phyloP scores from a whole-genome alignment of 1,284 basidiomycete species.

The Marasmius fiardii region DNA sequence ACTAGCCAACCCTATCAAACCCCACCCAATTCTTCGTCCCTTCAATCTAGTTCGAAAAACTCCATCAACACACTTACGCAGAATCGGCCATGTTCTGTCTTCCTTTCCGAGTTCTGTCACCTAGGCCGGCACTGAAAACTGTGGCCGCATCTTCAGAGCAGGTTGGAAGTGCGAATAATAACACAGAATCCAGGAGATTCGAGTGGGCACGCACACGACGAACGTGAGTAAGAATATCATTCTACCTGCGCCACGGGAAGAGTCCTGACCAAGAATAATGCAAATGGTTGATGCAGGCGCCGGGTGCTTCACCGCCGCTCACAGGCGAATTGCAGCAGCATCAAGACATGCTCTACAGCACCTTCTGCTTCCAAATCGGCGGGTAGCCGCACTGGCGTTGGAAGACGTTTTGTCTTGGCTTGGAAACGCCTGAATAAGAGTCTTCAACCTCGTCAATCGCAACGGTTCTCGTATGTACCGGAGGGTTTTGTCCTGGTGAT shows the following conservation, averaged over 20 bases:
- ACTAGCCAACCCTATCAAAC: not conserved
- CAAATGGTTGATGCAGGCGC: no score
- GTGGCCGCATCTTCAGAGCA: not conserved
- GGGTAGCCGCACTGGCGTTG: slow-evolving; percentile 14
- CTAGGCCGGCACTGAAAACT: not conserved
- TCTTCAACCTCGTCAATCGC: slow-evolving; percentile 19
- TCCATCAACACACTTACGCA: not conserved
- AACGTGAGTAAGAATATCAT: not conserved
- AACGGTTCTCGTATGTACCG: slow-evolving; percentile 31
- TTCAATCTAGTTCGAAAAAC: not conserved
- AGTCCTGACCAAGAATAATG: not conserved
- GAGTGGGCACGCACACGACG: not conserved
- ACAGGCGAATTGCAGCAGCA: not conserved
- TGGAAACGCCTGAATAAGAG: slow-evolving; percentile 27
- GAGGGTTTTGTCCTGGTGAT: slow-evolving; percentile 22
- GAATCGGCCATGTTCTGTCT: not conserved
- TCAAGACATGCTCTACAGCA: not conserved
- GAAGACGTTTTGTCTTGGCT: slow-evolving; percentile 21
- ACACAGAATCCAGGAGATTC: not conserved
- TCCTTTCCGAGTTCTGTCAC: not conserved
- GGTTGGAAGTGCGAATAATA: not conserved
- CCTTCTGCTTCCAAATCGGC: not conserved
- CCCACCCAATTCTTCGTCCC: not conserved
- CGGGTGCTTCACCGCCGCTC: not conserved
- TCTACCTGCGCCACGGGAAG: not conserved